Conservation (phyloP, 495 filamentous ascomycete genomes). For the Tuber borchii region DNA sequence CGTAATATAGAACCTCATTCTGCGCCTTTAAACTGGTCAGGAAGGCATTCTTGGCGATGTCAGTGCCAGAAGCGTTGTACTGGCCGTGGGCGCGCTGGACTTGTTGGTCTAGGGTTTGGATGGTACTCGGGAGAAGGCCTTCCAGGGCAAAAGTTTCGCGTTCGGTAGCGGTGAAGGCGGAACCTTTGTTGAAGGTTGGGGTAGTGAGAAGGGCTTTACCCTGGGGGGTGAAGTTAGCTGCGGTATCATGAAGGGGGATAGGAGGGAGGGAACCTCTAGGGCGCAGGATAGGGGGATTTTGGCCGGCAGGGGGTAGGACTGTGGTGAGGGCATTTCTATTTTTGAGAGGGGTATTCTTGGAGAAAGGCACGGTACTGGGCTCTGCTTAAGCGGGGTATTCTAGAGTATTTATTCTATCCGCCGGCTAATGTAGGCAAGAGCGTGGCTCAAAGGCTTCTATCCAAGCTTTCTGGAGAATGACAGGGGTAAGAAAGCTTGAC, state of each 20-base stretch:
- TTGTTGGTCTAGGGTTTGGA: constrained; percentile 77
- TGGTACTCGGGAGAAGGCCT: constrained; percentile 62
- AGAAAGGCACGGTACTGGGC: neutral
- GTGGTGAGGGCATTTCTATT: neutral
- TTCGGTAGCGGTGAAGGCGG: constrained; percentile 64
- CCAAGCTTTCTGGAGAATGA: neutral
- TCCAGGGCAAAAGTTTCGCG: constrained; percentile 61
- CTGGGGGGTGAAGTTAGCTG: constrained; percentile 35
- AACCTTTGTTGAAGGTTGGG: constrained; percentile 77
- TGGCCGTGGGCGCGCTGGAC: constrained; percentile 72
- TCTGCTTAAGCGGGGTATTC: neutral
- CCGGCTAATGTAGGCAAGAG: neutral
- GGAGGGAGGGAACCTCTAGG: neutral
- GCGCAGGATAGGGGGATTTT: neutral
- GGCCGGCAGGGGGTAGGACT: neutral
- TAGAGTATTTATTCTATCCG: neutral
- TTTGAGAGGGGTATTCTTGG: neutral
- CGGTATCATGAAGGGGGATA: neutral
- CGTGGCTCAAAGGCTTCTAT: neutral
- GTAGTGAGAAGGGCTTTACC: constrained; percentile 60
- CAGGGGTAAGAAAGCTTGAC: too few relatives aligned
- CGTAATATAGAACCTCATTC: constrained; percentile 71
- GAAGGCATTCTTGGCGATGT: constrained; percentile 74
- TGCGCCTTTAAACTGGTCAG: constrained; percentile 75
- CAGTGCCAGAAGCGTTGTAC: constrained; percentile 55